Evolutionary conservation across 2,329 filamentous ascomycete species (phyloP).

Genomic region (Mycosphaerella sp.): DNA sequence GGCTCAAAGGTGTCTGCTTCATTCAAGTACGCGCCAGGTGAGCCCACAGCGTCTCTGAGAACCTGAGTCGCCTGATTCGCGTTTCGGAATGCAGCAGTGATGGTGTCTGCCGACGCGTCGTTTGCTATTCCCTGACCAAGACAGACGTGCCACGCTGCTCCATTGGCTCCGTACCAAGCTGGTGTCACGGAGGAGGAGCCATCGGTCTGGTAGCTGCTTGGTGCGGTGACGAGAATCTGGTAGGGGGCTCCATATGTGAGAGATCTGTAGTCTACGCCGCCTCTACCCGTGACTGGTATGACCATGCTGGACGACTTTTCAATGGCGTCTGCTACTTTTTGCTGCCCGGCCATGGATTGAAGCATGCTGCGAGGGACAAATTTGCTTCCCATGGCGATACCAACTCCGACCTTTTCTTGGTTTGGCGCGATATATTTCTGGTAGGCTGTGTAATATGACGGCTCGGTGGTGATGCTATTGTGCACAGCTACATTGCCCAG

Average conservation of each 20-base stretch:
- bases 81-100: constrained; percentile 12
- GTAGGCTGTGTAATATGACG: constrained; percentile 1
- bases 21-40: constrained; percentile 23
- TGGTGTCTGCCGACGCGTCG: constrained; percentile 1
- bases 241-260: background rate
- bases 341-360: constrained; percentile 5
- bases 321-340: constrained; percentile 9
- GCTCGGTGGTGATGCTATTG: constrained; percentile 2
- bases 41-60: constrained; percentile 6
- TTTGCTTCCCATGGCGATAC: constrained; percentile 14
- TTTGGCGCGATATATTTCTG: constrained; percentile 19
- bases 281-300: background rate
- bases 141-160: constrained; percentile 10
- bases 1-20: constrained; percentile 24
- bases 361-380: constrained; percentile 16
- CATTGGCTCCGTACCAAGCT: constrained; percentile 14
- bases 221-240: constrained; percentile 17
- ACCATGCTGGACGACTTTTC: background rate
- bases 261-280: background rate
- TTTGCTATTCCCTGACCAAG: background rate
- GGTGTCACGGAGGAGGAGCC: constrained; percentile 18
- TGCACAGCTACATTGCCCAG: background rate
- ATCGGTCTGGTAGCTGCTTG: constrained; percentile 16
- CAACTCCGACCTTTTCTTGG: constrained; percentile 20
- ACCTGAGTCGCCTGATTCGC: constrained; percentile 12